Percentiles rank a stretch among this genome's conserved stretches.
Conservation (phyloP, 1,284 basidiomycete genomes). For the Omphalotus olearius region DNA sequence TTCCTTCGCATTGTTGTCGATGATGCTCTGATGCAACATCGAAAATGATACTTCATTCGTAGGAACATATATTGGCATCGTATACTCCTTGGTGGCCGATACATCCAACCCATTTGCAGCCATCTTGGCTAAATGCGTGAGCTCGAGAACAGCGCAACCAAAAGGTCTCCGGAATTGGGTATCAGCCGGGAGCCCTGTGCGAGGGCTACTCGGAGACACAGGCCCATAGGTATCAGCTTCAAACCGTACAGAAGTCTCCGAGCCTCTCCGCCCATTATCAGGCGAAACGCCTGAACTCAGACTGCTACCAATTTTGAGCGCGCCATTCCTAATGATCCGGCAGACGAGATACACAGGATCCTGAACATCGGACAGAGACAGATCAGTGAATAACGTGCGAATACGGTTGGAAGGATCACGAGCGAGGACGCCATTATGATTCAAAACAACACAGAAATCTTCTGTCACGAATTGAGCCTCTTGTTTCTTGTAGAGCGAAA, state of each 20-base stretch:
- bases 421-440: slow-evolving; percentile 86
- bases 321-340: slow-evolving; percentile 85
- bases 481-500: slow-evolving; percentile 87
- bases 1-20: slow-evolving; percentile 74
- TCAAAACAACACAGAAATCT: slow-evolving; percentile 87
- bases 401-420: slow-evolving; percentile 68
- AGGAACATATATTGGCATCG: slow-evolving; percentile 88
- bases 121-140: slow-evolving; percentile 74
- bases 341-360: slow-evolving; percentile 87
- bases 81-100: slow-evolving; percentile 66
- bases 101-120: slow-evolving; percentile 57
- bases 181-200: slow-evolving; percentile 22
- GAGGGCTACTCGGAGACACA: slow-evolving; percentile 11
- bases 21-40: slow-evolving; percentile 93
- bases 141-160: slow-evolving; percentile 89
- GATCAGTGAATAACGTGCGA: slow-evolving; percentile 86
- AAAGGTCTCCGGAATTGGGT: slow-evolving; percentile 81
- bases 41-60: slow-evolving; percentile 85
- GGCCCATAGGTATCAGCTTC: slow-evolving; percentile 17
- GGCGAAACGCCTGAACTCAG: slow-evolving; percentile 45
- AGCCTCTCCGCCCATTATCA: slow-evolving; percentile 47
- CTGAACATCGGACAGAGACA: slow-evolving; percentile 81
- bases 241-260: slow-evolving; percentile 41
- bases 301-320: slow-evolving; percentile 69
- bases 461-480: slow-evolving; percentile 89